phyloP scores from a whole-genome alignment of 148 eudicot genomes.

The Agrostemma githago region DNA sequence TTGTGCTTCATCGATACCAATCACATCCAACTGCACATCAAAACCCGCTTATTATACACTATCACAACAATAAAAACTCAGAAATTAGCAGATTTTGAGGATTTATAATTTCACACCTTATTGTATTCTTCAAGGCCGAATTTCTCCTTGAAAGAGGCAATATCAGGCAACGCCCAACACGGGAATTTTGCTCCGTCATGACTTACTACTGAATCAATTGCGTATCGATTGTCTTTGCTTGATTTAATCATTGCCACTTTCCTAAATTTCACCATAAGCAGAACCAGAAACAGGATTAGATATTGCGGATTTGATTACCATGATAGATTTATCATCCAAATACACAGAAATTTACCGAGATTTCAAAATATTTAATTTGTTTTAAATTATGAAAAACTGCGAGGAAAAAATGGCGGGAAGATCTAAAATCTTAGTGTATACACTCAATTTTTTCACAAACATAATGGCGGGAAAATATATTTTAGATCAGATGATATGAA shows the following conservation, averaged over 20 bases:
- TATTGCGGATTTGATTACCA: no score
- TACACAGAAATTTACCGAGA: no score
- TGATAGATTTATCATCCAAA: no score
- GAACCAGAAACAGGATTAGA: neutral
- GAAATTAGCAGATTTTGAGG: neutral
- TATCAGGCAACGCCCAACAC: conserved; percentile 72
- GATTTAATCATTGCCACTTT: conserved; percentile 87
- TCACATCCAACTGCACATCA: conserved; percentile 62
- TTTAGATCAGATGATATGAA: no score
- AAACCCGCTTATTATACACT: neutral
- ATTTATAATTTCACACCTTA: conserved; percentile 35
- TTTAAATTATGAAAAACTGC: neutral
- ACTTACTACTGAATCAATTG: conserved; percentile 74
- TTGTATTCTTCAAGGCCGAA: conserved; percentile 63
- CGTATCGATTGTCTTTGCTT: conserved; percentile 77
- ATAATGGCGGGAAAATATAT: no score
- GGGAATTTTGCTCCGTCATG: conserved; percentile 88
- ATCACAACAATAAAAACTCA: neutral
- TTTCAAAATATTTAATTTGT: no score
- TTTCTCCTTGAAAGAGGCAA: conserved; percentile 47
- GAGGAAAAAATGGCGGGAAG: neutral
- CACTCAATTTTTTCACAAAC: no score
- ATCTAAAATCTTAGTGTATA: no score
- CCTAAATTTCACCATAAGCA: conserved; percentile 24
- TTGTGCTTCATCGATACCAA: conserved; percentile 92